These are phyloP conservation scores for Xanthoceras sorbifolium DNA, from an alignment of 345 rosid genomes.

Conservation along the genomic window DNA sequence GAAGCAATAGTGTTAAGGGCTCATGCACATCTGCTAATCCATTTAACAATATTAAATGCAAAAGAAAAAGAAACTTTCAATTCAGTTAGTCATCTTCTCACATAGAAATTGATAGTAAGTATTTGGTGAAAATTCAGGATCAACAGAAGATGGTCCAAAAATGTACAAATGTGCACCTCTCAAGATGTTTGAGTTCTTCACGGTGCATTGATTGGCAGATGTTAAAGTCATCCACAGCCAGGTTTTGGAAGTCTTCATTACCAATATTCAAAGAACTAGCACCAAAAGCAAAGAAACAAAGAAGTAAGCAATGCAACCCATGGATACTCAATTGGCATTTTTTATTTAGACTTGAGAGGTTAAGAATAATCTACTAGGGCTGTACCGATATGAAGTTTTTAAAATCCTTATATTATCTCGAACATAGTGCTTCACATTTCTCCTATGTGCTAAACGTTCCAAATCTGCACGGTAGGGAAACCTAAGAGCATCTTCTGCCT, in stretches of 20 bases:
- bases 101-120: not conserved
- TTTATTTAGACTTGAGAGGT: not conserved
- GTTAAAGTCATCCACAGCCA: conserved; percentile 78
- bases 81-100: not conserved
- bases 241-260: conserved; percentile 51
- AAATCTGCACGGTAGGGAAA: conserved; percentile 55
- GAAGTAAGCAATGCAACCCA: not conserved
- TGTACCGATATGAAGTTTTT: conserved; percentile 67
- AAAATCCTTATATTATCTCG: conserved; percentile 44
- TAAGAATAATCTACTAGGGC: conserved; percentile 1
- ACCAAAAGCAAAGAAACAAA: conserved; percentile 19
- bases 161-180: conserved; percentile 44
- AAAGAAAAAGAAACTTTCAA: not conserved
- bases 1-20: not conserved
- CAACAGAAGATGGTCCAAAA: not conserved
- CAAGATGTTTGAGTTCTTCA: conserved; percentile 64
- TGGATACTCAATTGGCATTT: not conserved
- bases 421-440: conserved; percentile 49
- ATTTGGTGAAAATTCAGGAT: conserved; percentile 5
- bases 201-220: conserved; percentile 57
- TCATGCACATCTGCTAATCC: not conserved
- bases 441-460: conserved; percentile 58
- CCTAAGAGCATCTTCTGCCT: conserved; percentile 69
- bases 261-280: conserved; percentile 44
- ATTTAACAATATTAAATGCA: not conserved